Conservation (phyloP, 371 early-diverging fungal genomes). For the Mucor circinelloides region DNA sequence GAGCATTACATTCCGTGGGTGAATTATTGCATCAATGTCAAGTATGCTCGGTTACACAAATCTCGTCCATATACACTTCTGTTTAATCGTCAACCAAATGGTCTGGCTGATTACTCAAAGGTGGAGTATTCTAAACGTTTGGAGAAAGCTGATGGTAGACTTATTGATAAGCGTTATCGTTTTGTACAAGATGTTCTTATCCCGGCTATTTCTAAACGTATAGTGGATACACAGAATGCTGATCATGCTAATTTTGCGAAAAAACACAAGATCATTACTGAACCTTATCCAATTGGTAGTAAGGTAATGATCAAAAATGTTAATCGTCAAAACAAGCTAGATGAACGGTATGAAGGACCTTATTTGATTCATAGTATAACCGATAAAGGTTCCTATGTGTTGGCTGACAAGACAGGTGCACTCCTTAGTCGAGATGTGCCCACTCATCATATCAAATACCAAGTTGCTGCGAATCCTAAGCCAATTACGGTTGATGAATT, state of each 20-base stretch:
- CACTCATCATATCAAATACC: background rate
- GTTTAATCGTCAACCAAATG: conserved; percentile 10
- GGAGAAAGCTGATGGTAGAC: background rate
- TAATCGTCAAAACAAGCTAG: background rate
- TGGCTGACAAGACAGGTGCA: background rate
- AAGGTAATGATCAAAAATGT: no score
- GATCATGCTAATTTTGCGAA: background rate
- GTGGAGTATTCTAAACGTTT: background rate
- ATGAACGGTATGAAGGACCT: background rate
- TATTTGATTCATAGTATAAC: background rate
- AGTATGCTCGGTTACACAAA: no score
- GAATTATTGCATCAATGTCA: no score
- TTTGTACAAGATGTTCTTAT: background rate
- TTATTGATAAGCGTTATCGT: background rate
- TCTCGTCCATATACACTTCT: no score
- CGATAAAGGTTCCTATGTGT: background rate
- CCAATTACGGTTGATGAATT: background rate
- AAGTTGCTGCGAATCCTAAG: no score
- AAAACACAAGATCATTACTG: background rate
- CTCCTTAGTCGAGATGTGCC: background rate
- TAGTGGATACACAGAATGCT: background rate
- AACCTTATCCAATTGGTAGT: background rate
- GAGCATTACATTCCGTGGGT: background rate
- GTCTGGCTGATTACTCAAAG: conserved; percentile 1
- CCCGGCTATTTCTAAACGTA: background rate